Evolutionary conservation across 2,329 filamentous ascomycete genomes (phyloP), one percentile per base, ranked within the genome.

Genomic region (Penicillium hordei): DNA sequence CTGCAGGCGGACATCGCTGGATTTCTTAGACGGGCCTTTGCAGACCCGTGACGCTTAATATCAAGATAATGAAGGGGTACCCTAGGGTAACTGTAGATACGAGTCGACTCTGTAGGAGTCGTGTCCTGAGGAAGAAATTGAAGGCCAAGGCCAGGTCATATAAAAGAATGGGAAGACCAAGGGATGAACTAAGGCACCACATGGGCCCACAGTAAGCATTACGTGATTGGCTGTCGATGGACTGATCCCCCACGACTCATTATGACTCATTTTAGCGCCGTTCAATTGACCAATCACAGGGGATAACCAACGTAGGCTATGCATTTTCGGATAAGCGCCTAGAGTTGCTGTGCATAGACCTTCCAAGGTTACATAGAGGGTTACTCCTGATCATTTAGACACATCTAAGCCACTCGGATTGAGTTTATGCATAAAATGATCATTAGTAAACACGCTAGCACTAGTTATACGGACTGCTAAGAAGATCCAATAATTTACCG

Each of bases 201-300:
- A 13, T 23, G 36, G 34, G 19, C 9, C 58, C 61, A 55, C 49
- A 15, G 7, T 29, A 12, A 46, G 42, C 33, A 9, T 12, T 0
- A 21, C 25, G 1, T 61, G 48, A 64, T 66, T 66, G 64, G 63
- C 25, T 12, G 2, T 13, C 2, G 7, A 19, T 31, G 8, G 12
- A 31, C 40, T 31, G 43, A 19, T 48, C 40, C 42, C 39, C 27
- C 46, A 57, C 27, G 63, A 67, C 63, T 67, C 65, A 67, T 59
- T n/a, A 57, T 67, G 65, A 67, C 65, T 67, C 65, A 67, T 67
- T 66, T 65, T 66, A 65, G 63, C 43, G 64, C 27, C 1, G 17
- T 10, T 25, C 5, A 23, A 52, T 39, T 39, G 48, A n/a, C 65
- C 58, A 59, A 60, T 64, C 42, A 60, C 2, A 48, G 5, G 23